Conservation (phyloP, 495 filamentous ascomycete species). For the Neurospora sp. region DNA sequence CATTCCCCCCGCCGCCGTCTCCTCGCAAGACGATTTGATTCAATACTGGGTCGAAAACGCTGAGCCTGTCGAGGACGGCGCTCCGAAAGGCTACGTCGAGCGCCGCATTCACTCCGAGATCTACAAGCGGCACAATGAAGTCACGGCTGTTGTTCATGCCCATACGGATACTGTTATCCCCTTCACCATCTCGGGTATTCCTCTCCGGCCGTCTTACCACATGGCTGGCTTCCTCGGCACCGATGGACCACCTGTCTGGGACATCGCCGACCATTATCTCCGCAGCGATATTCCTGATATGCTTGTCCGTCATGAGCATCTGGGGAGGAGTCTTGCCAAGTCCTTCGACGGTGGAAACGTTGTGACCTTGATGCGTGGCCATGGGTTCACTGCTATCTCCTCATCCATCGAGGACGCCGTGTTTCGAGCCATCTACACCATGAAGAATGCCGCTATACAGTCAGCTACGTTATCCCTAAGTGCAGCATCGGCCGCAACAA, state of each 20-base stretch:
- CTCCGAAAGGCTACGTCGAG: slow-evolving; percentile 30
- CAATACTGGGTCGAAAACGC: slow-evolving; percentile 32
- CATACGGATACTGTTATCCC: slow-evolving; percentile 38
- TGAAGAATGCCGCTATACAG: slow-evolving; percentile 34
- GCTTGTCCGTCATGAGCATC: slow-evolving; percentile 26
- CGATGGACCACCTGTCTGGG: slow-evolving; percentile 21
- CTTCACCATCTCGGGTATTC: slow-evolving; percentile 32
- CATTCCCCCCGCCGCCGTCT: slow-evolving; percentile 36
- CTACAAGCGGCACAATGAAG: slow-evolving; percentile 28
- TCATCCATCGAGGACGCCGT: slow-evolving; percentile 30
- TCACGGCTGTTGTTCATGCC: slow-evolving; percentile 38
- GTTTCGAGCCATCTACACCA: slow-evolving; percentile 35
- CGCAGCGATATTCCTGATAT: slow-evolving; percentile 24
- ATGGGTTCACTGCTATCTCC: slow-evolving; percentile 36
- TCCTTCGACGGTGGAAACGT: slow-evolving; percentile 15
- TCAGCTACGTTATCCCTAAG: slow-evolving; percentile 17
- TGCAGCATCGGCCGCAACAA: slow-evolving; percentile 3
- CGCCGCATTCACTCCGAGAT: slow-evolving; percentile 45
- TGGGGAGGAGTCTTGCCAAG: slow-evolving; percentile 23
- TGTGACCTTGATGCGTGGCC: slow-evolving; percentile 38
- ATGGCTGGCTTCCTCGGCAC: slow-evolving; percentile 37
- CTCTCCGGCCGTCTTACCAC: slow-evolving; percentile 31
- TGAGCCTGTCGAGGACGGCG: slow-evolving; percentile 23
- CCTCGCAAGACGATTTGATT: slow-evolving; percentile 31
- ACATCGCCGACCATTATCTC: slow-evolving; percentile 20